Percentiles rank a stretch among this genome's conserved stretches.
Evolutionary conservation across 108 stramenopile species (phyloP).

Genomic region (Skeletonema marinoi): DNA sequence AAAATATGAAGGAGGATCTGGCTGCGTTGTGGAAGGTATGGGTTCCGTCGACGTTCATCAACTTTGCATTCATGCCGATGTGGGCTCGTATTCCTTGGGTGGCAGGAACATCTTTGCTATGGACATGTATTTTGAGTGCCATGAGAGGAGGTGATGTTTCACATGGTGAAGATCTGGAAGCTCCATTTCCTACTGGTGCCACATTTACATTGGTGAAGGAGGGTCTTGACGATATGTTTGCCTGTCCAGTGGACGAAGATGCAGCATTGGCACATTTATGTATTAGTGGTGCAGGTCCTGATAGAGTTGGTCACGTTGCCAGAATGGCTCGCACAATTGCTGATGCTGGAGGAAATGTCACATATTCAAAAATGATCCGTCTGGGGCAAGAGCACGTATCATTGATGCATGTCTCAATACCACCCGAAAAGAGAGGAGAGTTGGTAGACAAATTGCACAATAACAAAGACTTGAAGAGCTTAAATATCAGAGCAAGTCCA

Average conservation of each 20-base stretch:
- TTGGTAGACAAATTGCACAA: slow-evolving; percentile 43
- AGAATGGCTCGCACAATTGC: slow-evolving; percentile 62
- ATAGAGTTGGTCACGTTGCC: slow-evolving; percentile 75
- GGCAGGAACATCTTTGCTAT: slow-evolving; percentile 78
- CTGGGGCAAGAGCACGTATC: slow-evolving; percentile 85
- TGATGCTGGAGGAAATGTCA: slow-evolving; percentile 80
- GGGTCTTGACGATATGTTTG: slow-evolving; percentile 69
- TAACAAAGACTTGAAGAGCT: slow-evolving; percentile 39
- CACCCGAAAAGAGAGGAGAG: slow-evolving; percentile 49
- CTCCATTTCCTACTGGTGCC: slow-evolving; percentile 73
- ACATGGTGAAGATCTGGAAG: slow-evolving; percentile 70
- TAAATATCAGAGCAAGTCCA: slow-evolving; percentile 64
- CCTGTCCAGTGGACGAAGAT: slow-evolving; percentile 75
- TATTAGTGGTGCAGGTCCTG: slow-evolving; percentile 77
- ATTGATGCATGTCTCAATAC: slow-evolving; percentile 80
- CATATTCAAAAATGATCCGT: slow-evolving; percentile 82
- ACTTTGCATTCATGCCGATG: slow-evolving; percentile 95
- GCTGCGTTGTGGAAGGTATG: slow-evolving; percentile 85
- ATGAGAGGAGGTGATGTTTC: slow-evolving; percentile 87
- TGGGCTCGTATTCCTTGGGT: slow-evolving; percentile 84
- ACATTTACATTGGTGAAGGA: slow-evolving; percentile 67
- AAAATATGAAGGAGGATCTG: slow-evolving; percentile 83
- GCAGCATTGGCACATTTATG: slow-evolving; percentile 60
- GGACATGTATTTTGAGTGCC: slow-evolving; percentile 84
- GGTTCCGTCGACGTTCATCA: slow-evolving; percentile 81